These are phyloP conservation scores for Phytopythium boreale DNA, from an alignment of 352 stramenopile genomes.

Conservation along the genomic window DNA sequence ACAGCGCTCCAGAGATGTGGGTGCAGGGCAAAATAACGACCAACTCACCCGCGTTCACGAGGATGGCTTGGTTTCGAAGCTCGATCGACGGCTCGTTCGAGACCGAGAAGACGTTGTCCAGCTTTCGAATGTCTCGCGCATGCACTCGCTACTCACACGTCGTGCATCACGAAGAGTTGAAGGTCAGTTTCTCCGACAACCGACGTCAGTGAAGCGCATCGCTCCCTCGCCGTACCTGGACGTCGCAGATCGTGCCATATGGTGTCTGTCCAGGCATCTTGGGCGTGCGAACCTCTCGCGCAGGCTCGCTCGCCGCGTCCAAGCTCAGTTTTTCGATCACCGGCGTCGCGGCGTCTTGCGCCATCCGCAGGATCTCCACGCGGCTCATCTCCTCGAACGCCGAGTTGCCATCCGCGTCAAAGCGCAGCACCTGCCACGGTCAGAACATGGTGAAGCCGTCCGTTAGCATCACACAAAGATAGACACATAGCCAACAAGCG, in stretches of 20 bases:
- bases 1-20: not conserved
- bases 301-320: conserved; percentile 1
- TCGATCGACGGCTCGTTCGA: conserved; percentile 61
- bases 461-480: not conserved
- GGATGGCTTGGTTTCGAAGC: conserved; percentile 61
- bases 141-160: conserved; percentile 37
- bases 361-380: conserved; percentile 51
- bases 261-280: conserved; percentile 16
- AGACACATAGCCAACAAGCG: not conserved
- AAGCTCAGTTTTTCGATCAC: conserved; percentile 11
- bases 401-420: conserved; percentile 38
- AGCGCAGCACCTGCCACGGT: conserved; percentile 25
- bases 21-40: not conserved
- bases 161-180: not conserved
- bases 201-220: not conserved
- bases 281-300: conserved; percentile 5
- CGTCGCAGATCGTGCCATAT: conserved; percentile 19
- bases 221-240: conserved; percentile 12
- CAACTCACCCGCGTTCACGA: conserved; percentile 51
- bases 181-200: not conserved
- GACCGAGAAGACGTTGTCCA: conserved; percentile 63
- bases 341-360: conserved; percentile 39
- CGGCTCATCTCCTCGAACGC: conserved; percentile 54
- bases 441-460: not conserved
- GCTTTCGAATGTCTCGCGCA: conserved; percentile 59